Evolutionary conservation across 805 yeast genomes (phyloP).

Genomic region (Monosporozyma unispora): DNA sequence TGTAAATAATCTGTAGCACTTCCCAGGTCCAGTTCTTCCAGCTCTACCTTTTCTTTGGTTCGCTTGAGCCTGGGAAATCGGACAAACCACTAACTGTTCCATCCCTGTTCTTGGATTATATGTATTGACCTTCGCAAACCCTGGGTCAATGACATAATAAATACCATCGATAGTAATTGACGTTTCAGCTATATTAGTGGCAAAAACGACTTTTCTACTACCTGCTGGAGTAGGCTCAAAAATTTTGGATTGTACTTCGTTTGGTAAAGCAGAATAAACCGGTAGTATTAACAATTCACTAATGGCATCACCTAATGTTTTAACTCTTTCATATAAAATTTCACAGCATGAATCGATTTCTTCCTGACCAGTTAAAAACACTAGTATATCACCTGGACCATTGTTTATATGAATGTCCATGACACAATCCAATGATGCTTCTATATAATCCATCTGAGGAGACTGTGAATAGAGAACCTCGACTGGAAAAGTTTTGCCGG

Average conservation of each 20-base stretch:
- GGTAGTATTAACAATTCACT: slow-evolving; percentile 72
- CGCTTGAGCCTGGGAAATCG: slow-evolving; percentile 93
- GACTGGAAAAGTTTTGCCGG: slow-evolving; percentile 89
- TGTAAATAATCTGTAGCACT: slow-evolving; percentile 86
- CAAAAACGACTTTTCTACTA: slow-evolving; percentile 80
- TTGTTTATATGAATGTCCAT: slow-evolving; percentile 79
- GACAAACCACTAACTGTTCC: slow-evolving; percentile 76
- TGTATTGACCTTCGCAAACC: slow-evolving; percentile 83
- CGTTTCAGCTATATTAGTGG: slow-evolving; percentile 96
- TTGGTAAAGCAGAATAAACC: slow-evolving; percentile 83
- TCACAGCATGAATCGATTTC: slow-evolving; percentile 90
- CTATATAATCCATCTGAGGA: slow-evolving; percentile 81
- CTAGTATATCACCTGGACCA: slow-evolving; percentile 69
- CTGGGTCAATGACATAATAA: slow-evolving; percentile 86
- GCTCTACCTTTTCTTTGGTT: slow-evolving; percentile 95
- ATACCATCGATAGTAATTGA: slow-evolving; percentile 94
- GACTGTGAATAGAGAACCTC: slow-evolving; percentile 70
- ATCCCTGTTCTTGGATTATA: slow-evolving; percentile 84
- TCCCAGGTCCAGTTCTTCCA: slow-evolving; percentile 94
- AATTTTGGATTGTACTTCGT: slow-evolving; percentile 80
- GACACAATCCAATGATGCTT: slow-evolving; percentile 75
- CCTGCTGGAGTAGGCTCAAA: slow-evolving; percentile 84
- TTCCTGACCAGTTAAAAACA: slow-evolving; percentile 85
- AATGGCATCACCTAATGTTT: slow-evolving; percentile 52
- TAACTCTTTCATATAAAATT: slow-evolving; percentile 53